Conservation (phyloP, 331 rosid species). For the Rosa hybrid region DNA sequence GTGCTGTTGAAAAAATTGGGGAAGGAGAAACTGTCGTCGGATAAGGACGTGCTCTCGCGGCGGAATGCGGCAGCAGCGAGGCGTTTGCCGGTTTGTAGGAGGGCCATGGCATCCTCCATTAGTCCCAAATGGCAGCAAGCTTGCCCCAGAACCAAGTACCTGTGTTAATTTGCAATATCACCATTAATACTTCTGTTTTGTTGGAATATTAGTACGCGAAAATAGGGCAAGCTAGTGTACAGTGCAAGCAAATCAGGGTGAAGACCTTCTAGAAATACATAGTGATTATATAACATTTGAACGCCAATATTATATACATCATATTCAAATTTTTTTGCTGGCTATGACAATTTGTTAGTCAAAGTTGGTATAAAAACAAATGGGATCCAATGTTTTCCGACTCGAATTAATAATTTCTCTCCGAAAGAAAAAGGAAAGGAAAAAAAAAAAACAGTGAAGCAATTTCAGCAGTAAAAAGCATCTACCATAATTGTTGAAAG, state of each 20-base stretch:
- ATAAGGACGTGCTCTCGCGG: conserved; percentile 82
- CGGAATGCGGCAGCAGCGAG: conserved; percentile 89
- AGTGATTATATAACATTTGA: not conserved
- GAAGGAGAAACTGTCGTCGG: conserved; percentile 78
- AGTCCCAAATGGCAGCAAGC: conserved; percentile 93
- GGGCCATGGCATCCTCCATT: conserved; percentile 97
- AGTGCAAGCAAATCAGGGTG: not conserved
- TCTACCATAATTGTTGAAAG: not conserved
- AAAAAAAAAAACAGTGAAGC: not conserved
- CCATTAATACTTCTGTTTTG: not conserved
- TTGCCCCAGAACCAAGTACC: conserved; percentile 84
- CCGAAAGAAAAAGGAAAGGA: not conserved
- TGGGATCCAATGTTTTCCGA: not conserved
- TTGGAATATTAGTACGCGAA: not conserved
- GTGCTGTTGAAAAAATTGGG: conserved; percentile 41
- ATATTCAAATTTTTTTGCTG: conserved; percentile 1
- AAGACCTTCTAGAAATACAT: not conserved
- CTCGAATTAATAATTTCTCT: not conserved
- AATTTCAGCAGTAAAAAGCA: not conserved
- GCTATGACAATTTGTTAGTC: conserved; percentile 11
- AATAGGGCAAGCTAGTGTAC: not conserved
- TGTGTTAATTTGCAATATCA: conserved; percentile 20
- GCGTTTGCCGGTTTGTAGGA: conserved; percentile 90
- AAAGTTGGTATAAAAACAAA: not conserved
- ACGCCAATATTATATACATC: not conserved